phyloP scores from a whole-genome alignment of 345 rosid genomes.

The Ailanthus altissimus region DNA sequence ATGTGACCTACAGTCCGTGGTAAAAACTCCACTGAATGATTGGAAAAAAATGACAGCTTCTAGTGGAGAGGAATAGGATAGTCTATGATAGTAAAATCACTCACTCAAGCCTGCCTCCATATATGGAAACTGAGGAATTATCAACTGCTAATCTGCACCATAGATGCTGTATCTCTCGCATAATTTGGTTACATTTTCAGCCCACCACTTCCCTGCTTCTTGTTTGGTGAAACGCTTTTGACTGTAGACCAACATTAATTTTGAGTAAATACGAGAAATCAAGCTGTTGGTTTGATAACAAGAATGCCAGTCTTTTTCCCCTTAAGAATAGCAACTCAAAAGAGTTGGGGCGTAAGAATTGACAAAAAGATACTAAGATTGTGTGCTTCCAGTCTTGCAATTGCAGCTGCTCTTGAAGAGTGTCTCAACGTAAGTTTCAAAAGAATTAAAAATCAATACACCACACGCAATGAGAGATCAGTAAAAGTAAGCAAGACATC shows the following conservation, averaged over 20 bases:
- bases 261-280: neutral
- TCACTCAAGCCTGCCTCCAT: conserved; percentile 11
- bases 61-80: conserved; percentile 33
- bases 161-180: conserved; percentile 59
- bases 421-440: neutral
- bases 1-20: conserved; percentile 7
- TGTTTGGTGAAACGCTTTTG: conserved; percentile 72
- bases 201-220: conserved; percentile 94
- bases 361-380: neutral
- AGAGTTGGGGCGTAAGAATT: neutral
- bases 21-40: conserved; percentile 32
- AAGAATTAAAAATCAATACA: neutral
- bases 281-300: neutral
- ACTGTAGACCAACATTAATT: conserved; percentile 40
- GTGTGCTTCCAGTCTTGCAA: neutral
- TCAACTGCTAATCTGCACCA: conserved; percentile 19
- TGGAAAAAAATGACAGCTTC: conserved; percentile 35
- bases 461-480: neutral
- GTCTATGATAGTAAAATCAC: conserved; percentile 4
- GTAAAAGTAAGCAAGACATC: neutral
- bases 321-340: neutral
- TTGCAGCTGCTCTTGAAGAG: neutral
- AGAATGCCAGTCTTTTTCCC: neutral
- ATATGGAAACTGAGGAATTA: neutral
- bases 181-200: conserved; percentile 61